These are phyloP conservation scores for Trichoderma asperelloides DNA, from an alignment of 495 filamentous ascomycete species.

Conservation along the genomic window DNA sequence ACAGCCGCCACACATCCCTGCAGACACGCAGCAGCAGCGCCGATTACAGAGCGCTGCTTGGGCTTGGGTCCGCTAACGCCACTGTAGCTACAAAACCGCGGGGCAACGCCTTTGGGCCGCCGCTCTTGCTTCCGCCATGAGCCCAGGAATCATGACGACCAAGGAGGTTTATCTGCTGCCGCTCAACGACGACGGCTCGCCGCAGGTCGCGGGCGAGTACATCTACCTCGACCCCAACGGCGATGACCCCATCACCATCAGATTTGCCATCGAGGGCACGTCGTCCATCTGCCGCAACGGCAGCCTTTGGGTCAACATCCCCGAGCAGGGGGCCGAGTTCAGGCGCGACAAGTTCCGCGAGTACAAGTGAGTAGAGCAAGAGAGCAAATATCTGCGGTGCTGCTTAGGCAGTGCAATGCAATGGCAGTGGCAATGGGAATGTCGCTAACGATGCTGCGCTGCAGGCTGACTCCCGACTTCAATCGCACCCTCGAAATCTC, in stretches of 20 bases:
- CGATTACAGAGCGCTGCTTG: neutral
- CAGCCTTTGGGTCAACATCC: slow-evolving; percentile 93
- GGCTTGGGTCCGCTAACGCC: slow-evolving; percentile 1
- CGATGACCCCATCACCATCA: slow-evolving; percentile 61
- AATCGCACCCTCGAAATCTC: slow-evolving; percentile 84
- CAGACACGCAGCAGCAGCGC: too few species aligned
- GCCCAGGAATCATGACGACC: slow-evolving; percentile 43
- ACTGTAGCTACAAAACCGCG: slow-evolving; percentile 6
- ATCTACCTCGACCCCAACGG: slow-evolving; percentile 79
- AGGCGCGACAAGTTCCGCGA: slow-evolving; percentile 67
- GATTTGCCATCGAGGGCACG: slow-evolving; percentile 91
- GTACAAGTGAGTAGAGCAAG: slow-evolving; percentile 58
- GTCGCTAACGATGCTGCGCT: slow-evolving; percentile 12
- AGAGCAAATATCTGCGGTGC: slow-evolving; percentile 13
- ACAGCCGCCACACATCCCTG: too few species aligned
- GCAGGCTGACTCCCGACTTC: slow-evolving; percentile 83
- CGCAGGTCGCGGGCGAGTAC: slow-evolving; percentile 80
- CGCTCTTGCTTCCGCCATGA: slow-evolving; percentile 23
- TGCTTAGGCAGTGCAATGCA: neutral
- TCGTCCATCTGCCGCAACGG: slow-evolving; percentile 92
- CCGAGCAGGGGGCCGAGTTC: slow-evolving; percentile 63
- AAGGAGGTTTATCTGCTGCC: slow-evolving; percentile 75
- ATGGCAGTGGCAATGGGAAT: neutral
- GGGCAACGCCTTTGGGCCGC: neutral
- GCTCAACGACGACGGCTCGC: slow-evolving; percentile 85